Base-by-base conservation (phyloP, 2,329 filamentous ascomycete genomes). In the Xylariaceae sp. region DNA sequence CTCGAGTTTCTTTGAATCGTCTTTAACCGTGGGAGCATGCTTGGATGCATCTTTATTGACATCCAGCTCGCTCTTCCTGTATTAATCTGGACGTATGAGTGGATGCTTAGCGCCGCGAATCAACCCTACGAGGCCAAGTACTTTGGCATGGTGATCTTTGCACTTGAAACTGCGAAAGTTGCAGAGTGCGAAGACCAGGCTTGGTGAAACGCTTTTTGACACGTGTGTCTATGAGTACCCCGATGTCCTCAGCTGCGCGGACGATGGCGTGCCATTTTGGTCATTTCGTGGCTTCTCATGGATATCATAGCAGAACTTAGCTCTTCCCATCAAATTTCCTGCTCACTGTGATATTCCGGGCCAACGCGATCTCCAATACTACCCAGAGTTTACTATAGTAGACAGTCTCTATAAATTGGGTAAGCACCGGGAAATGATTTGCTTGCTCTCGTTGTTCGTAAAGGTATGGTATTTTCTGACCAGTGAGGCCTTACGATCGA, bases 351-450 rank as follows among this genome's bases (percentile, higher is more conserved):
- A 57, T 54, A 4, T 56, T 45, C 18, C 55, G 55, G 50, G 60
- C 54, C 10, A 57, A 62, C 4, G 39, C 60, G 8, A 62, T 56
- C 37, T 62, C 57, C 50, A 59, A 57, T 17, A 54, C 52, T 10
- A 59, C 57, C 60, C 54, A 62, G n/a, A 59, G 45, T 47, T 57
- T 45, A 44, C 59, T 59, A 47, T 59, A 57, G 45, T 59, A 62
- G 51, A 57, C 57, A 30, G 58, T 61, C n/a, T 51, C 54, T 37
- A 62, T 51, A 13, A 57, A 54, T 15, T 55, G 51, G 39, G 50
- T 52, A 50, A 62, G 54, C 11, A 51, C 51, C 13, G 59, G 53
- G 13, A 60, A 37, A 49, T 58, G 58, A 11, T 56, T 7, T 39
- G 15, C 49, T 41, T 60, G 58, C n/a, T 50, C 44, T 37, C 41